Conservation (phyloP, 2,329 filamentous ascomycete genomes). For the Cryphonectria carpinicola region DNA sequence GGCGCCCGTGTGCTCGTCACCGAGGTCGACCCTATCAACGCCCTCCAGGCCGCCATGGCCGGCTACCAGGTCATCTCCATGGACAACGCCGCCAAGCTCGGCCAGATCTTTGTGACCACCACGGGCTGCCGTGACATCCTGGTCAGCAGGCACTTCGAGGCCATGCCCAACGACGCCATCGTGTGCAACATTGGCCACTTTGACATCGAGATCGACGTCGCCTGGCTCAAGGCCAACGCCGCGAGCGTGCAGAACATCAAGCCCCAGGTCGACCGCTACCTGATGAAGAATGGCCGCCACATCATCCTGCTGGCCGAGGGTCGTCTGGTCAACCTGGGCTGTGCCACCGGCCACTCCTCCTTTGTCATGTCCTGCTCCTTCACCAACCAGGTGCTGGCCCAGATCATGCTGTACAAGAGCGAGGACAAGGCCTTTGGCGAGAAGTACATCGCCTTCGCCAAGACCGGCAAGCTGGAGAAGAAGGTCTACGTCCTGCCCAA, state of each 20-base stretch:
- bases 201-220: conserved; percentile 99
- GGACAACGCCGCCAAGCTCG: conserved; percentile 84
- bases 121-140: conserved; percentile 99
- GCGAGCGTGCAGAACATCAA: conserved; percentile 97
- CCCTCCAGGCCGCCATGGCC: conserved; percentile 96
- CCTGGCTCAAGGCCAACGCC: conserved; percentile 98
- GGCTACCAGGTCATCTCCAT: conserved; percentile 97
- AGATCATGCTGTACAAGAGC: conserved; percentile 98
- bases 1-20: conserved; percentile 95
- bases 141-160: conserved; percentile 87
- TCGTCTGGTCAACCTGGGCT: conserved; percentile 98
- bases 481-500: conserved; percentile 98
- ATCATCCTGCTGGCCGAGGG: conserved; percentile 99
- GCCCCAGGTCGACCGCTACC: conserved; percentile 98
- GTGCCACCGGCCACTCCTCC: conserved; percentile 97
- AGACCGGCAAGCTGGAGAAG: conserved; percentile 84
- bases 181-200: conserved; percentile 99
- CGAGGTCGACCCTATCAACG: conserved; percentile 99
- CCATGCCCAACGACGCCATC: conserved; percentile 96
- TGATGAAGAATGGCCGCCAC: conserved; percentile 90
- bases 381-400: conserved; percentile 99
- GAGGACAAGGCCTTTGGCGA: conserved; percentile 82
- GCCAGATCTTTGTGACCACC: conserved; percentile 99
- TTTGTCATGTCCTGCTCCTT: conserved; percentile 99
- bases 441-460: conserved; percentile 97